These are phyloP conservation scores for Colletotrichum endophyticum DNA, from an alignment of 2,329 filamentous ascomycete genomes.

Conservation along the genomic window DNA sequence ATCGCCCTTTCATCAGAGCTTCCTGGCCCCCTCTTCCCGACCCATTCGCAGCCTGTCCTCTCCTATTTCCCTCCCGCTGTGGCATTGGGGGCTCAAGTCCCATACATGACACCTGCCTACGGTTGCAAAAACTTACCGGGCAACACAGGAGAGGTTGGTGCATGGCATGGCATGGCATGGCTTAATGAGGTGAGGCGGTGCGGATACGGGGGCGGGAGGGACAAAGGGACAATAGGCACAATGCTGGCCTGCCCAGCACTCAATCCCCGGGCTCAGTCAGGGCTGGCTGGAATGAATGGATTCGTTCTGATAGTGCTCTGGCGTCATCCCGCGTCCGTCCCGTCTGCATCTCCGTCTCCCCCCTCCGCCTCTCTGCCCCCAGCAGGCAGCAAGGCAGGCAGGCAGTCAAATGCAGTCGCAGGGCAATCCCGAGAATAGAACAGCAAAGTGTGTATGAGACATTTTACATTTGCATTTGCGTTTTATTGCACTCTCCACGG, in stretches of 20 bases:
- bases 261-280: neutral
- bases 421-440: neutral
- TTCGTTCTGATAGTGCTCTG: constrained; percentile 1
- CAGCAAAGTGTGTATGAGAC: neutral
- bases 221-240: neutral
- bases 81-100: neutral
- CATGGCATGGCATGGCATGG: neutral
- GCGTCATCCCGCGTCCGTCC: neutral
- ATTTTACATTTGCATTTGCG: neutral
- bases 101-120: neutral
- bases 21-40: neutral
- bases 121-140: neutral
- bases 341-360: neutral
- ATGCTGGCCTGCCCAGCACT: neutral
- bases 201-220: neutral
- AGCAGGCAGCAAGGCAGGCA: neutral
- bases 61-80: neutral
- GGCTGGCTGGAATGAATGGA: neutral
- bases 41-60: neutral
- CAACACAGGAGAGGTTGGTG: neutral
- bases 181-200: neutral
- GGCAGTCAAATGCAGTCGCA: neutral
- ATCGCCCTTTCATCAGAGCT: constrained; percentile 12
- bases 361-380: neutral
- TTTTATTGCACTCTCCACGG: neutral